Conservation (phyloP, 768 basidiomycete species). For the Strobilomyces confusus region DNA sequence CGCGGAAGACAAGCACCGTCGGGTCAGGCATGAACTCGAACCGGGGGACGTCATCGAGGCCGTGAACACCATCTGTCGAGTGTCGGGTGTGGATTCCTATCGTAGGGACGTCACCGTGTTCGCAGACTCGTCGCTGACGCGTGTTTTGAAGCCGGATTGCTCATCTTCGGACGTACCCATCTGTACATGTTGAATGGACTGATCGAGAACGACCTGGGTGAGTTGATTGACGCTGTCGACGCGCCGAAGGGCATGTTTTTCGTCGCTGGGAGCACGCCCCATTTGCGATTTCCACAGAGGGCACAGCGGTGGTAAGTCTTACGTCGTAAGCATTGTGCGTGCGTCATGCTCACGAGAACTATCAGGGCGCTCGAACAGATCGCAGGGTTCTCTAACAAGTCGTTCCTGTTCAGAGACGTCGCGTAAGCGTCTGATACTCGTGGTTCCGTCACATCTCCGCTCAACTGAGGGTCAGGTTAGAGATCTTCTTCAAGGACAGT, state of each 20-base stretch:
- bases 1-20: constrained; percentile 82
- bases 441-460: not conserved
- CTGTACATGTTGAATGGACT: constrained; percentile 90
- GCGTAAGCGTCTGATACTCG: constrained; percentile 51
- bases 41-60: constrained; percentile 88
- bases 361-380: constrained; percentile 77
- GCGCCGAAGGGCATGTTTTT: constrained; percentile 79
- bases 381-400: constrained; percentile 71
- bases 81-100: constrained; percentile 88
- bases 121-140: not conserved
- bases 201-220: constrained; percentile 81
- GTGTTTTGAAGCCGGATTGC: constrained; percentile 56
- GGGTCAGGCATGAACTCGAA: constrained; percentile 83
- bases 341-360: not conserved
- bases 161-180: constrained; percentile 82
- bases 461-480: constrained; percentile 51
- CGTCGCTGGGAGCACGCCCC: constrained; percentile 80
- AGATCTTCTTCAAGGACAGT: constrained; percentile 92
- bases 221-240: constrained; percentile 83
- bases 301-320: constrained; percentile 73
- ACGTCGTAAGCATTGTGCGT: not conserved
- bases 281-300: constrained; percentile 72
- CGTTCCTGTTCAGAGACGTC: constrained; percentile 88
- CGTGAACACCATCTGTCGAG: constrained; percentile 79
- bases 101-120: constrained; percentile 46